These are phyloP conservation scores for Rutstroemia sp. DNA, from an alignment of 2,329 filamentous ascomycete species.

Conservation along the genomic window DNA sequence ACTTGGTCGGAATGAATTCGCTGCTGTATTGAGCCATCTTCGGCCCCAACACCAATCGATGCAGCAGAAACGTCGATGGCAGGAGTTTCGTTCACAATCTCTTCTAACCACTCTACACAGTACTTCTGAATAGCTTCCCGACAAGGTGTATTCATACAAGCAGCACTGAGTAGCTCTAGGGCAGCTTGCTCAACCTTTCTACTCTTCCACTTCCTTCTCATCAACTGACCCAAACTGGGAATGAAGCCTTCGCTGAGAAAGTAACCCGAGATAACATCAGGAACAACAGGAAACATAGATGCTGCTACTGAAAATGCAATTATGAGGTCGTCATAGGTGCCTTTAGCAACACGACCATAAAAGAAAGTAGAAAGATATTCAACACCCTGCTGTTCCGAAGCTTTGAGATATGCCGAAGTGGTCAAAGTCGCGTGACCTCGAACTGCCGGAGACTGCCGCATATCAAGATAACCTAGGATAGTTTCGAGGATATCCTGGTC, in stretches of 20 bases:
- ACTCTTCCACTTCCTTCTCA: constrained; percentile 76
- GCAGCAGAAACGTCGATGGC: constrained; percentile 33
- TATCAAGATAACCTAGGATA: constrained; percentile 78
- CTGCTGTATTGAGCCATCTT: constrained; percentile 28
- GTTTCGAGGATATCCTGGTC: constrained; percentile 76
- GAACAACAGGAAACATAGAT: constrained; percentile 78
- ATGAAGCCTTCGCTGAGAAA: constrained; percentile 89
- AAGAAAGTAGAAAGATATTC: constrained; percentile 69
- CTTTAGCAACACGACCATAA: constrained; percentile 59
- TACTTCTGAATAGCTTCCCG: constrained; percentile 78
- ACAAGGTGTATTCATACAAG: constrained; percentile 77
- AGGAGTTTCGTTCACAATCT: constrained; percentile 67
- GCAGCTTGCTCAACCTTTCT: constrained; percentile 79
- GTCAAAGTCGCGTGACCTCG: constrained; percentile 77
- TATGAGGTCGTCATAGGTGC: constrained; percentile 81
- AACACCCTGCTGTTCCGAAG: constrained; percentile 62
- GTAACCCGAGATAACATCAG: constrained; percentile 64
- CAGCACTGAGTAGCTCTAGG: constrained; percentile 83
- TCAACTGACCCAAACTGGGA: constrained; percentile 64
- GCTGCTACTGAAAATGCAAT: constrained; percentile 90
- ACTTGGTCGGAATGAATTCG: constrained; percentile 50
- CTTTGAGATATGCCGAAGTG: constrained; percentile 76
- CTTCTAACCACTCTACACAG: constrained; percentile 80
- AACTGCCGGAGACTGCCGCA: constrained; percentile 65
- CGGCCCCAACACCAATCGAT: constrained; percentile 11